Evolutionary conservation across 441 rosid genomes (phyloP).

Genomic region (Croton laevigatus): DNA sequence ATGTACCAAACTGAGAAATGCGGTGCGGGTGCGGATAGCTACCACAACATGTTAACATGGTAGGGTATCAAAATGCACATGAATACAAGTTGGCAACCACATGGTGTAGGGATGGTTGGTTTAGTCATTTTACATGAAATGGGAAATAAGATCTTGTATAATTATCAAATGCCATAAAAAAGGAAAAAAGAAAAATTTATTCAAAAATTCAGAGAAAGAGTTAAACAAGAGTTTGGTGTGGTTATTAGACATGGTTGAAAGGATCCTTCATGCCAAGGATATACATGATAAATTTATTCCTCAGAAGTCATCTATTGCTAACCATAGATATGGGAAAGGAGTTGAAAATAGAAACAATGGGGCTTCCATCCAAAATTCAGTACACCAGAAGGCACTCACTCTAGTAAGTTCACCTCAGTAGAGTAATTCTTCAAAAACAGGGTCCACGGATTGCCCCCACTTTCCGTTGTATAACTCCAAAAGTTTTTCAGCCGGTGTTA

Average conservation of each 20-base stretch:
- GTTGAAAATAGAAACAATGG: constrained; percentile 16
- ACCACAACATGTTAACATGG: no score
- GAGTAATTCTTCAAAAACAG: constrained; percentile 83
- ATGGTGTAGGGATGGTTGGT: background rate
- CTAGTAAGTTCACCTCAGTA: constrained; percentile 36
- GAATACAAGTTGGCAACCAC: constrained; percentile 19
- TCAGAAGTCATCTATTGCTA: background rate
- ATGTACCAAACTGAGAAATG: no score
- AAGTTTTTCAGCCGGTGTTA: constrained; percentile 92
- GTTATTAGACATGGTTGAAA: constrained; percentile 1
- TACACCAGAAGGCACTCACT: background rate
- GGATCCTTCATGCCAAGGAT: constrained; percentile 22
- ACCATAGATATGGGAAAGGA: background rate
- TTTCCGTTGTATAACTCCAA: constrained; percentile 80
- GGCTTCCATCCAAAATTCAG: constrained; percentile 14
- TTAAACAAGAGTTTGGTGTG: background rate
- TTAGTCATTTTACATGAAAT: background rate
- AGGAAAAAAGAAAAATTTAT: background rate
- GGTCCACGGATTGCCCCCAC: constrained; percentile 86
- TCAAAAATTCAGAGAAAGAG: background rate
- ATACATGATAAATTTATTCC: constrained; percentile 29
- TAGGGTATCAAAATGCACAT: constrained; percentile 7
- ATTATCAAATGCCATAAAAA: no score
- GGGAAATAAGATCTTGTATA: background rate
- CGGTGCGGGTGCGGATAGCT: no score